These are phyloP conservation scores for Fusarium oxysporum DNA, from an alignment of 2,329 filamentous ascomycete genomes.

Conservation along the genomic window DNA sequence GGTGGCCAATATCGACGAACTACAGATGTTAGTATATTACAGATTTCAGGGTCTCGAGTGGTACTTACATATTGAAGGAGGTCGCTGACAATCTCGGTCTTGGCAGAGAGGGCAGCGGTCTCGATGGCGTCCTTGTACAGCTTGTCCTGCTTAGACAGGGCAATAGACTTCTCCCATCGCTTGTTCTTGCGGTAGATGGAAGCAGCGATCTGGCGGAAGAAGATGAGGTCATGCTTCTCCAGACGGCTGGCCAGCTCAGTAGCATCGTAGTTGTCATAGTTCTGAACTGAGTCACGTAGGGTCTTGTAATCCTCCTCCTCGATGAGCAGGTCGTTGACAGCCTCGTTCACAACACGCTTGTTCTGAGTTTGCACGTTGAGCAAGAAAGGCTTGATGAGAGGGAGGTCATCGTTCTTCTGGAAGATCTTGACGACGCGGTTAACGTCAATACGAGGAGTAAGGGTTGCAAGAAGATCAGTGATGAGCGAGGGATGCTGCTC, in stretches of 20 bases:
- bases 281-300: constrained; percentile 94
- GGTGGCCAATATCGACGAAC: constrained; percentile 99
- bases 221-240: constrained; percentile 97
- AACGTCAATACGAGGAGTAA: constrained; percentile 95
- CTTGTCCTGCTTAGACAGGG: constrained; percentile 98
- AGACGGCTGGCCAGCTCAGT: constrained; percentile 91
- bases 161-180: constrained; percentile 99
- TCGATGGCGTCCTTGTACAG: constrained; percentile 99
- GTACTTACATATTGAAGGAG: constrained; percentile 93
- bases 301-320: constrained; percentile 99
- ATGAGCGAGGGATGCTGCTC: constrained; percentile 95
- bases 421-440: constrained; percentile 99
- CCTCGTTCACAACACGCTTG: constrained; percentile 97
- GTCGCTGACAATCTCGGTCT: constrained; percentile 93
- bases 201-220: constrained; percentile 98
- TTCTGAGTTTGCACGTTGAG: constrained; percentile 96
- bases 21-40: constrained; percentile 57
- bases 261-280: constrained; percentile 99
- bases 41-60: not conserved
- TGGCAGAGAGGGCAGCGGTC: constrained; percentile 91
- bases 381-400: constrained; percentile 98
- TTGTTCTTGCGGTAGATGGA: constrained; percentile 99
- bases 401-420: constrained; percentile 97
- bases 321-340: constrained; percentile 96
- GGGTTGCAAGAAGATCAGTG: constrained; percentile 91